These are phyloP conservation scores for Neophaeococcomyces aloes DNA, from an alignment of 2,329 filamentous ascomycete genomes.

Conservation along the genomic window DNA sequence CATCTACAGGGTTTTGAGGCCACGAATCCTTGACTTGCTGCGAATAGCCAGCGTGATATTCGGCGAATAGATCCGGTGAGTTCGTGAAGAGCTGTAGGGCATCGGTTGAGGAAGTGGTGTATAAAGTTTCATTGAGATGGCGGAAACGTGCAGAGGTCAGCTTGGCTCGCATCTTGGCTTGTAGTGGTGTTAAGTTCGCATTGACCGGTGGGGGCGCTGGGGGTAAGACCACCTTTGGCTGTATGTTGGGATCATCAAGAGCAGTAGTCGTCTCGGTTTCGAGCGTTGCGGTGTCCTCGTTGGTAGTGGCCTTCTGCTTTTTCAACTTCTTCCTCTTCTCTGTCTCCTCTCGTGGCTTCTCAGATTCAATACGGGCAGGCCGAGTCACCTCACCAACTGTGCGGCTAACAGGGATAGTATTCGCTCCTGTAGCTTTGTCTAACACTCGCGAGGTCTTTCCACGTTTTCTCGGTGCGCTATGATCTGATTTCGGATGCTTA, in stretches of 20 bases:
- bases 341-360: conserved; percentile 47
- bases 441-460: neutral
- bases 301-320: too few species aligned
- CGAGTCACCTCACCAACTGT: neutral
- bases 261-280: neutral
- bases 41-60: conserved; percentile 94
- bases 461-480: neutral
- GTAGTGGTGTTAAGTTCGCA: conserved; percentile 74
- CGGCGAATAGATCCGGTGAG: conserved; percentile 84
- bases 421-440: neutral
- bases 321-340: conserved; percentile 26
- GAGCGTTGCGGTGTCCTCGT: neutral
- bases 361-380: too few species aligned
- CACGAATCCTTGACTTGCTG: conserved; percentile 82
- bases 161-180: conserved; percentile 90
- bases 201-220: conserved; percentile 35
- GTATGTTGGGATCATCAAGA: conserved; percentile 10
- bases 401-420: neutral
- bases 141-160: conserved; percentile 91
- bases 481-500: neutral
- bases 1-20: conserved; percentile 92
- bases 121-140: conserved; percentile 91
- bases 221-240: too few species aligned
- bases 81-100: conserved; percentile 73
- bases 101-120: conserved; percentile 76